phyloP scores from a whole-genome alignment of 1,139 yeast genomes.

The Nematodospora anomalae region DNA sequence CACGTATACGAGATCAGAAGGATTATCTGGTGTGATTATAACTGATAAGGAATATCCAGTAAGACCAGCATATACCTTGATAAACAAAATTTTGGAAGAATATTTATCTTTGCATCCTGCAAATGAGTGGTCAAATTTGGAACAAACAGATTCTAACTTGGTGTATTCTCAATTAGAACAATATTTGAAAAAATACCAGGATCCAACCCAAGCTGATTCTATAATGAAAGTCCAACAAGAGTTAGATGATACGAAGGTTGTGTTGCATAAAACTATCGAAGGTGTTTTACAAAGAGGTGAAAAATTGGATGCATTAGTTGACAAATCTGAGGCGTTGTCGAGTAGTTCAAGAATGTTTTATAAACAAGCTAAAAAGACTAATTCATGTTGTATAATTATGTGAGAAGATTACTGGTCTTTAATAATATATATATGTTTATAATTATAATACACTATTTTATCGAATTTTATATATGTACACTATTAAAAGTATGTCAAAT shows the following conservation, averaged over 20 bases:
- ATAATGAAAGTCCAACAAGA: slow-evolving; percentile 97
- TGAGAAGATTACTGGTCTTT: slow-evolving; percentile 24
- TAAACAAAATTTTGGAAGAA: slow-evolving; percentile 90
- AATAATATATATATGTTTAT: background rate
- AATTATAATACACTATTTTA: slow-evolving; percentile 1
- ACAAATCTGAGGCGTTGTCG: slow-evolving; percentile 90
- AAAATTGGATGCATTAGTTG: slow-evolving; percentile 89
- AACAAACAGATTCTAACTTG: slow-evolving; percentile 50
- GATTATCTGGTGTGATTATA: slow-evolving; percentile 88
- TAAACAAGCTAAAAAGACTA: slow-evolving; percentile 96
- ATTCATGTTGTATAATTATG: slow-evolving; percentile 88
- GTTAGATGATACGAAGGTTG: slow-evolving; percentile 95
- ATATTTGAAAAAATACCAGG: slow-evolving; percentile 85
- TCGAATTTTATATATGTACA: slow-evolving; percentile 1
- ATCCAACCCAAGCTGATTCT: slow-evolving; percentile 95
- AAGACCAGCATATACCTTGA: slow-evolving; percentile 92
- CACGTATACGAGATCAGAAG: slow-evolving; percentile 87
- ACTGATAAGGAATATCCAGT: slow-evolving; percentile 96
- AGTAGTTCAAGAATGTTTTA: slow-evolving; percentile 90
- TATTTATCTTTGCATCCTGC: slow-evolving; percentile 82
- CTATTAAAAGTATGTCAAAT: slow-evolving; percentile 13
- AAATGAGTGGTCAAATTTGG: slow-evolving; percentile 60
- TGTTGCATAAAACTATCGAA: slow-evolving; percentile 93
- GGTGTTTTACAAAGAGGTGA: slow-evolving; percentile 95
- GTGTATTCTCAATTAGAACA: slow-evolving; percentile 62